Base-by-base conservation (phyloP, 371 early-diverging fungal genomes). In the Thermomucor indicae-seudaticae region DNA sequence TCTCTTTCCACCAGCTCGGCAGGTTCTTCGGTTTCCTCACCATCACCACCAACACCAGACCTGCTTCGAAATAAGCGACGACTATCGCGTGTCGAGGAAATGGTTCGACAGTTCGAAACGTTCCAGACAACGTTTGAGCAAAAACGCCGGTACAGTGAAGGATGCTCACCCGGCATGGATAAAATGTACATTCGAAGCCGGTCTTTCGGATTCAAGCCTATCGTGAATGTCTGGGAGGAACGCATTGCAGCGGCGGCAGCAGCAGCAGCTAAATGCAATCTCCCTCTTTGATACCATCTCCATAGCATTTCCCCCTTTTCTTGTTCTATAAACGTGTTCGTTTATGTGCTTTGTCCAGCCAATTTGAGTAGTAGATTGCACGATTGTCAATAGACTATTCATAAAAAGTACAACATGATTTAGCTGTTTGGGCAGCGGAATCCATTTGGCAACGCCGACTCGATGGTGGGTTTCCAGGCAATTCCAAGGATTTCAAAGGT, bases 401-500 rank as follows among this genome's bases (percentile, higher is more conserved):
- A n/a, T n/a, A n/a, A n/a, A n/a, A n/a, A n/a, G n/a, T n/a, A n/a
- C n/a, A n/a, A n/a, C n/a, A n/a, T n/a, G n/a, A n/a, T 32, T 32
- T 32, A 32, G 32, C 14, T 32, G 14, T 32, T 32, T 32, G 32
- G 32, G 14, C 32, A 32, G 10, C 32, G 7, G 32, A 32, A 32
- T 32, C 32, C 32, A 32, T 7, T n/a, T n/a, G 62, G 60, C 11
- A 58, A 52, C 19, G 53, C 57, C 6, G 46, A 40, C 1, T 54
- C 55, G 19, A 53, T 41, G 6, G 57, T 40, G 4, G 67, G 70
- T 23, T 57, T 60, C 70, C 70, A 70, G n/a, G 56, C 41, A 38
- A 70, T 59, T 4, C 70, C 70, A 43, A 52, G 54, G 12, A 70
- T 53, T 37, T 61, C 56, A 51, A 70, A 64, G 23, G 50, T 49